Evolutionary conservation across 306 rosid genomes (phyloP).

Genomic region (Vicia sativa): DNA sequence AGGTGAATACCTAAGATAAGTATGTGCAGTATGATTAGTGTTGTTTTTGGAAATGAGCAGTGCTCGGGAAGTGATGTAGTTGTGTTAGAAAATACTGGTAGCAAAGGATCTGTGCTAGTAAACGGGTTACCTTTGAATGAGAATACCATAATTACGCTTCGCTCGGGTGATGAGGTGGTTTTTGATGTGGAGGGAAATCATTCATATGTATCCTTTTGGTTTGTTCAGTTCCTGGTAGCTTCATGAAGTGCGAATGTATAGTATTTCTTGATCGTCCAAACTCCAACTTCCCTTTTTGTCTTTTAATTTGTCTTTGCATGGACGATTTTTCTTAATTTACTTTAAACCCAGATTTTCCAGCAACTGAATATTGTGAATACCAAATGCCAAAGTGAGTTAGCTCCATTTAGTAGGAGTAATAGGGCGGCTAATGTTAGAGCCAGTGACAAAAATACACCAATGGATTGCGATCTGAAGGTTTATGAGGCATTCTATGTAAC

Average conservation of each 20-base stretch:
- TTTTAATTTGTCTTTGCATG: slow-evolving; percentile 17
- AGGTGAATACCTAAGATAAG: slow-evolving; percentile 41
- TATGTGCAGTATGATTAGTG: slow-evolving; percentile 59
- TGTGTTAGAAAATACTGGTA: slow-evolving; percentile 72
- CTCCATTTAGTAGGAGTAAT: slow-evolving; percentile 34
- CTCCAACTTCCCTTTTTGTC: slow-evolving; percentile 1
- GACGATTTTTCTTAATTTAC: slow-evolving; percentile 53
- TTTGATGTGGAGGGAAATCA: slow-evolving; percentile 67
- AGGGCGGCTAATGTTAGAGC: slow-evolving; percentile 70
- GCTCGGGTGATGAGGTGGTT: slow-evolving; percentile 86
- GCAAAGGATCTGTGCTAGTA: slow-evolving; percentile 80
- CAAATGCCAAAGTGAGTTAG: slow-evolving; percentile 54
- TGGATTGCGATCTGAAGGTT: slow-evolving; percentile 66
- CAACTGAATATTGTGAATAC: slow-evolving; percentile 60
- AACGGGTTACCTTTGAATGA: slow-evolving; percentile 74
- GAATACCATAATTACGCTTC: slow-evolving; percentile 60
- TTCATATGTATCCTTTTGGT: slow-evolving; percentile 83
- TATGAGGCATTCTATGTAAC: background rate
- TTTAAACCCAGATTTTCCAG: slow-evolving; percentile 72
- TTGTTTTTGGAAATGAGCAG: slow-evolving; percentile 64
- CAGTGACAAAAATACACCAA: slow-evolving; percentile 55
- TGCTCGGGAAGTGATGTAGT: slow-evolving; percentile 66
- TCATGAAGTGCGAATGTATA: background rate
- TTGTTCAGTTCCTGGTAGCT: slow-evolving; percentile 12
- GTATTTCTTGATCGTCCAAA: background rate